These are phyloP conservation scores for Venustampulla echinocandica DNA, from an alignment of 495 filamentous ascomycete genomes.

Conservation along the genomic window DNA sequence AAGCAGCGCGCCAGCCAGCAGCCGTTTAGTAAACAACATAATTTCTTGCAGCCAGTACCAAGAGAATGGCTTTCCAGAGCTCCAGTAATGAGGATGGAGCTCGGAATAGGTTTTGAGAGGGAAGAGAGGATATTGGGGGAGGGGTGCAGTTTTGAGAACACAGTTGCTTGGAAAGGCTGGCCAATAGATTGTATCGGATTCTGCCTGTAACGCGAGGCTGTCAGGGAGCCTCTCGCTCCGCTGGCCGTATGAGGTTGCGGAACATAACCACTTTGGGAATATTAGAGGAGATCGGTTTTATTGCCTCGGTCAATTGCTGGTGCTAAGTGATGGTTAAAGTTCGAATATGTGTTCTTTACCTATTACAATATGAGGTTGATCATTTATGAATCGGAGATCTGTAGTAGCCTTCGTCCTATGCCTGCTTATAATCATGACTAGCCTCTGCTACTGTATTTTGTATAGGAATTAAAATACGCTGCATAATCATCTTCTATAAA, in stretches of 20 bases:
- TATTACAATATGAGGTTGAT: too few relatives aligned
- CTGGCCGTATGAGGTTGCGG: neutral
- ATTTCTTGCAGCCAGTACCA: neutral
- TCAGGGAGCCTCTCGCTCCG: slow-evolving; percentile 3
- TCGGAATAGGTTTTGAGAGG: slow-evolving; percentile 2
- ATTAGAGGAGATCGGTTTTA: neutral
- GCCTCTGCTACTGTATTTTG: too few relatives aligned
- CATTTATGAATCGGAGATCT: too few relatives aligned
- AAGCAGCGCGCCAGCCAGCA: slow-evolving; percentile 8
- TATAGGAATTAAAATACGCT: too few relatives aligned
- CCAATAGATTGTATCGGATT: slow-evolving; percentile 3
- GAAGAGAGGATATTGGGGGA: neutral
- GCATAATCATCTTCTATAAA: too few relatives aligned
- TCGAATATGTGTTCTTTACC: too few relatives aligned
- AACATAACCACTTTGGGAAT: neutral
- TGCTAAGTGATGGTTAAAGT: too few relatives aligned
- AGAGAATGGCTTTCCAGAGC: slow-evolving; percentile 10
- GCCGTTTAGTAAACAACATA: neutral
- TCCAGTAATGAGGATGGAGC: slow-evolving; percentile 8
- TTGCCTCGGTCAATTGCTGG: too few relatives aligned
- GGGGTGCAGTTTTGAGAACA: slow-evolving; percentile 13
- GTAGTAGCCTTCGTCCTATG: too few relatives aligned
- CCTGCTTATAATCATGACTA: too few relatives aligned
- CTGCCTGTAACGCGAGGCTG: slow-evolving; percentile 19
- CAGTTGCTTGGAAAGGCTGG: slow-evolving; percentile 11